These are phyloP conservation scores for Malus hybrid DNA, from an alignment of 331 rosid species.

Conservation along the genomic window DNA sequence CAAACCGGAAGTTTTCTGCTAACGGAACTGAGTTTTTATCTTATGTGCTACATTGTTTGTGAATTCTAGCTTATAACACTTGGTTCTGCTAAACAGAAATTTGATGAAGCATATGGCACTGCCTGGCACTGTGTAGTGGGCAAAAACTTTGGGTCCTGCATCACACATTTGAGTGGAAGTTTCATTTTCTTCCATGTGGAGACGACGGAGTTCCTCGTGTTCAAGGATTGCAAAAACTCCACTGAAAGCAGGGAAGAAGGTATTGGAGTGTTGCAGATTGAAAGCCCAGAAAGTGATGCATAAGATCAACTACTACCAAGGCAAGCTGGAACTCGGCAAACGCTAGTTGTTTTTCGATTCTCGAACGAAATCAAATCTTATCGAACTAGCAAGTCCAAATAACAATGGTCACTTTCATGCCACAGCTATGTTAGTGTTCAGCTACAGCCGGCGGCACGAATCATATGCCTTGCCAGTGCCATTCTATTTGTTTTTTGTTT, in stretches of 20 bases:
- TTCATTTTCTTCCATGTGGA: slow-evolving; percentile 57
- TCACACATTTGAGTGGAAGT: slow-evolving; percentile 51
- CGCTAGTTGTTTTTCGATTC: not conserved
- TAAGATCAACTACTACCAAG: not conserved
- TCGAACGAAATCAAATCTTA: not conserved
- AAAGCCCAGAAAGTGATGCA: slow-evolving; percentile 8
- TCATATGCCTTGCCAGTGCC: not conserved
- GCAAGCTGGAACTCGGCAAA: not conserved
- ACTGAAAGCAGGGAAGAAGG: slow-evolving; percentile 43
- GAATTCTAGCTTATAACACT: slow-evolving; percentile 1
- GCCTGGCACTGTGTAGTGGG: slow-evolving; percentile 72
- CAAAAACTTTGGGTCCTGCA: slow-evolving; percentile 64
- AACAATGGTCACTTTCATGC: not conserved
- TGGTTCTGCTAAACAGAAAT: slow-evolving; percentile 29
- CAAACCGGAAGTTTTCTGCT: not conserved
- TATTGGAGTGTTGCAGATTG: slow-evolving; percentile 28
- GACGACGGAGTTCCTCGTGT: slow-evolving; percentile 64
- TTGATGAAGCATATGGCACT: slow-evolving; percentile 57
- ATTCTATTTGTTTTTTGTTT: not conserved
- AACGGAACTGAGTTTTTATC: not conserved
- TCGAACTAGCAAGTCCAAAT: not conserved
- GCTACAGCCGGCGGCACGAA: not conserved
- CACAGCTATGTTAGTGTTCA: not conserved
- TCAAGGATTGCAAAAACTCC: slow-evolving; percentile 57
- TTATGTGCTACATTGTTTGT: not conserved